phyloP scores from a whole-genome alignment of 176 grass and related monocot species.

The Cenchrus purpureus region DNA sequence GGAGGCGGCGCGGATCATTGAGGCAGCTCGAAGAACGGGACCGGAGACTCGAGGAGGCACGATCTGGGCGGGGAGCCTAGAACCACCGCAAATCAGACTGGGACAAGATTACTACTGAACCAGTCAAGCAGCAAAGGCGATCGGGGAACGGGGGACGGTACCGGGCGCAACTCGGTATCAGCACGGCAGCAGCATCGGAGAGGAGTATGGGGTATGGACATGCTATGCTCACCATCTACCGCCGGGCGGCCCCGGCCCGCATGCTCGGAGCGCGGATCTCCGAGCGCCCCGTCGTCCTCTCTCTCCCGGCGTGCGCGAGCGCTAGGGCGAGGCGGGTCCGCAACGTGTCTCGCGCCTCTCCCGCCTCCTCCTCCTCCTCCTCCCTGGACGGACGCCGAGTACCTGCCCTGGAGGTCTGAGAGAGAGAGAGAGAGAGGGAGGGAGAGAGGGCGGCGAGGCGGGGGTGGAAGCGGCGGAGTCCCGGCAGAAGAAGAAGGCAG shows the following conservation, averaged over 20 bases:
- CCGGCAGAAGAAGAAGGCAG: not conserved
- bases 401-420: not conserved
- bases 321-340: not conserved
- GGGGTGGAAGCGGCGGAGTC: not conserved
- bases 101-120: too few species aligned
- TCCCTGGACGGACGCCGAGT: not conserved
- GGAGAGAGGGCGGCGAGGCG: not conserved
- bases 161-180: too few species aligned
- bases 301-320: not conserved
- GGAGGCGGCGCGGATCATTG: not conserved
- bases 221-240: constrained; percentile 12
- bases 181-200: too few species aligned
- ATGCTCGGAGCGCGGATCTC: constrained; percentile 12
- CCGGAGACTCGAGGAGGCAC: not conserved
- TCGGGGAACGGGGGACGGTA: too few species aligned
- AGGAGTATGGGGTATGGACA: not conserved
- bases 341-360: not conserved
- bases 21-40: not conserved
- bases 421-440: not conserved
- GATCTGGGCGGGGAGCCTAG: not conserved
- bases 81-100: not conserved
- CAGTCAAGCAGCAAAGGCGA: too few species aligned
- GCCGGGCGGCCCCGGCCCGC: not conserved
- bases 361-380: too few species aligned
- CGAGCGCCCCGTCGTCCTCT: not conserved